Evolutionary conservation across 139 green algal genomes (phyloP).

Genomic region (Medakamo hakoo): DNA sequence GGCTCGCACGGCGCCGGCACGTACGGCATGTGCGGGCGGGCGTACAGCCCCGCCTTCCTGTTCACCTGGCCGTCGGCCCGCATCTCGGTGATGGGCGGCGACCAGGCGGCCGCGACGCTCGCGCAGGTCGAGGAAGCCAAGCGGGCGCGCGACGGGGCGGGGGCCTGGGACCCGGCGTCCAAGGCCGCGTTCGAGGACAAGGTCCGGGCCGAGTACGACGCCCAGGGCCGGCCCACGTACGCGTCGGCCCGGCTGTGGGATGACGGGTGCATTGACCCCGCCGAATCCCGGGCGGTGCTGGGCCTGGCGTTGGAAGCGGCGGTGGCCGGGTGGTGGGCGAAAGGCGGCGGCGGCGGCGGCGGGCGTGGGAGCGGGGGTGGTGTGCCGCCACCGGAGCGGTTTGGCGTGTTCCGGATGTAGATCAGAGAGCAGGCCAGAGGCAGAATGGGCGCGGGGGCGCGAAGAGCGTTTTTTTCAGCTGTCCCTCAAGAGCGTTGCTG

Average conservation of each 20-base stretch:
- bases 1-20: conserved; percentile 84
- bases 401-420: conserved; percentile 39
- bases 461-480: neutral
- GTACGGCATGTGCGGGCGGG: conserved; percentile 92
- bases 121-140: conserved; percentile 70
- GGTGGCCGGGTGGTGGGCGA: conserved; percentile 8
- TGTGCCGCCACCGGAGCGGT: no score
- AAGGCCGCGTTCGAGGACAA: conserved; percentile 47
- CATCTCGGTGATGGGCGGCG: conserved; percentile 85
- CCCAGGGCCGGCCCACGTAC: conserved; percentile 53
- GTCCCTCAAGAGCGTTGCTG: neutral
- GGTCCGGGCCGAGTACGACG: conserved; percentile 56
- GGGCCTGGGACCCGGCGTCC: conserved; percentile 45
- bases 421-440: neutral
- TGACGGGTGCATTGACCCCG: conserved; percentile 80
- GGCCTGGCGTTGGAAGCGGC: conserved; percentile 50
- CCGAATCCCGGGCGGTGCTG: conserved; percentile 61
- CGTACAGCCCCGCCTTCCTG: conserved; percentile 79
- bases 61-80: conserved; percentile 90
- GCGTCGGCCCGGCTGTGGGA: conserved; percentile 78
- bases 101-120: conserved; percentile 68
- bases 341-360: no score
- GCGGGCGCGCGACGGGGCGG: conserved; percentile 24
- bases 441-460: neutral
- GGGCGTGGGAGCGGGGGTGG: no score